phyloP scores from a whole-genome alignment of 2,329 filamentous ascomycete genomes.

The Hymenoscyphus linearis region DNA sequence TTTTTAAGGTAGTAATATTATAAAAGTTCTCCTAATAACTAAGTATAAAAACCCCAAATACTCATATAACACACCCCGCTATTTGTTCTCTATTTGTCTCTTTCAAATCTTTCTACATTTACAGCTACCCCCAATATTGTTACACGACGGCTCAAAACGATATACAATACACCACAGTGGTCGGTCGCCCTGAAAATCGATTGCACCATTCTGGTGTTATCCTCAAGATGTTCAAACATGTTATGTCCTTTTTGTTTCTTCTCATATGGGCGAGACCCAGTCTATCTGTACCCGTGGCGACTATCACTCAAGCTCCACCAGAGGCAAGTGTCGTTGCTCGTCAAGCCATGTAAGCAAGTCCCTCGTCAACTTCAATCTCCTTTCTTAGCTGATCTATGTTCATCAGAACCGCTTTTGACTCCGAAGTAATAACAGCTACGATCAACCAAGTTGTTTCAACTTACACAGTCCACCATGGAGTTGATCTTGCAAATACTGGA shows the following conservation, averaged over 20 bases:
- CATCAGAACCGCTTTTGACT: neutral
- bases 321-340: neutral
- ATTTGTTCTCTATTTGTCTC: neutral
- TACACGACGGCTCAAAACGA: too few relatives aligned
- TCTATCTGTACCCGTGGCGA: neutral
- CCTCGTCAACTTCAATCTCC: neutral
- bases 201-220: too few relatives aligned
- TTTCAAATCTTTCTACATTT: too few relatives aligned
- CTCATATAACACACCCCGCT: neutral
- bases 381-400: neutral
- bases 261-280: neutral
- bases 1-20: too few relatives aligned
- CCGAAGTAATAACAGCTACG: neutral
- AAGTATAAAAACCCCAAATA: too few relatives aligned
- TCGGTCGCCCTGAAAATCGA: too few relatives aligned
- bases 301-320: neutral
- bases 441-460: neutral
- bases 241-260: neutral
- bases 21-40: too few relatives aligned
- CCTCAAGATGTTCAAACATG: neutral
- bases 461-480: neutral
- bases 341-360: neutral
- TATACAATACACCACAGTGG: too few relatives aligned
- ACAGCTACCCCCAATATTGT: too few relatives aligned
- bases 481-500: neutral